These are phyloP conservation scores for Sporothrix variecibatus DNA, from an alignment of 2,329 filamentous ascomycete genomes.

Conservation along the genomic window DNA sequence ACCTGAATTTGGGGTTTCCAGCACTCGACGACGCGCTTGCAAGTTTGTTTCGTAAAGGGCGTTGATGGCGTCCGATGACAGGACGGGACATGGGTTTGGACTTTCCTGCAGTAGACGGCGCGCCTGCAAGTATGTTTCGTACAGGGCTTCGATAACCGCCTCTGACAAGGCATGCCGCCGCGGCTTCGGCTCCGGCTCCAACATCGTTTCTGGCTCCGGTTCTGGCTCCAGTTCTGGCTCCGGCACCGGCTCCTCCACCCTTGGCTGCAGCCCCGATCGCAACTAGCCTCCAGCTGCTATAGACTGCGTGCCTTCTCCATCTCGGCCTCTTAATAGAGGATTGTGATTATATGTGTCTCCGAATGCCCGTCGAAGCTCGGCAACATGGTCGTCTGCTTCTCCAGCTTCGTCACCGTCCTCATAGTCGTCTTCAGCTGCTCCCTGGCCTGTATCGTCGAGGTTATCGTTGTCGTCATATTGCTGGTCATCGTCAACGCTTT, in stretches of 20 bases:
- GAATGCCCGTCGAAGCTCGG: slow-evolving; percentile 18
- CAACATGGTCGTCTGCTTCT: slow-evolving; percentile 18
- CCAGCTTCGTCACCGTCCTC: slow-evolving; percentile 24
- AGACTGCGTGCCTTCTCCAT: not conserved
- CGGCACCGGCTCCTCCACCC: not conserved
- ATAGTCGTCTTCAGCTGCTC: slow-evolving; percentile 4
- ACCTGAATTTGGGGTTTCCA: too few relatives aligned
- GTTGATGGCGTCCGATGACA: too few relatives aligned
- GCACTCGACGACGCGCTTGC: too few relatives aligned
- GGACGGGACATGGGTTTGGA: too few relatives aligned
- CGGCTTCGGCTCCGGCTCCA: not conserved
- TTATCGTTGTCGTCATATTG: not conserved
- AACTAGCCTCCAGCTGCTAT: not conserved
- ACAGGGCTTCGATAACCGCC: too few relatives aligned
- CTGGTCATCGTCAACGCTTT: slow-evolving; percentile 35
- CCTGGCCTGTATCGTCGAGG: slow-evolving; percentile 1
- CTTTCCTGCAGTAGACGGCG: too few relatives aligned
- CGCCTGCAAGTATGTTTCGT: too few relatives aligned
- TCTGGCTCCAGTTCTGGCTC: too few relatives aligned
- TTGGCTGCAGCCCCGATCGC: not conserved
- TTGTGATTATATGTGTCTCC: not conserved
- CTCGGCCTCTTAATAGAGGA: not conserved
- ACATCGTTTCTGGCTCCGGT: too few relatives aligned
- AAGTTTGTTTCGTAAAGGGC: too few relatives aligned
- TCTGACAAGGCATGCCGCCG: too few relatives aligned